Conservation (phyloP, 2,329 filamentous ascomycete species). For the Sporothrix phasma region DNA sequence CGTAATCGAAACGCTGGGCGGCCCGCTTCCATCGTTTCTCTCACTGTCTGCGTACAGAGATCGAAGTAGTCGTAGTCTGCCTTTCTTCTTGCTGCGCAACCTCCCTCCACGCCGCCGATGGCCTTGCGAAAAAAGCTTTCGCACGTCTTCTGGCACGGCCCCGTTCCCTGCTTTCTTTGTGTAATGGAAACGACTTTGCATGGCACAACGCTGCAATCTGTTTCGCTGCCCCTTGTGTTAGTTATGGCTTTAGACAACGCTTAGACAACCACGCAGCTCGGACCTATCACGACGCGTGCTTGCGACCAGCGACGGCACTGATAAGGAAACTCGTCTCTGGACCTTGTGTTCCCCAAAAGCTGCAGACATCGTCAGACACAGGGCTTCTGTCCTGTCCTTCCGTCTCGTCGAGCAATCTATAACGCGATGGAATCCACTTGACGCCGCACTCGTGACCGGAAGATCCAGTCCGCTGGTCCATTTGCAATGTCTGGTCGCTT, state of each 20-base stretch:
- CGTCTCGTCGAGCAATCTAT: conserved; percentile 17
- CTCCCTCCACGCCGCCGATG: conserved; percentile 1
- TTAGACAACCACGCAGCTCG: conserved; percentile 17
- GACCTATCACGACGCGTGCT: conserved; percentile 16
- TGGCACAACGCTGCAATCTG: conserved; percentile 2
- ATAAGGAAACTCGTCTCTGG: neutral
- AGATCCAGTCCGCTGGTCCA: neutral
- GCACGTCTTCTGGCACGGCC: neutral
- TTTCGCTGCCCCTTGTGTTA: conserved; percentile 16
- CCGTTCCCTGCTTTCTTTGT: conserved; percentile 10
- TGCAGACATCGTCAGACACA: neutral
- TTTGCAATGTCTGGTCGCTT: conserved; percentile 1
- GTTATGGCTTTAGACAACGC: conserved; percentile 18
- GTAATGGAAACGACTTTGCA: conserved; percentile 10
- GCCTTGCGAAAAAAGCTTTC: neutral
- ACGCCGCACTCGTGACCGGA: conserved; percentile 9
- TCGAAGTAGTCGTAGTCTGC: too few relatives aligned
- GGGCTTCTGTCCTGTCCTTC: too few relatives aligned
- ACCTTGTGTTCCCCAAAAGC: neutral
- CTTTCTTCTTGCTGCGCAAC: neutral
- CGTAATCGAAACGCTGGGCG: conserved; percentile 9
- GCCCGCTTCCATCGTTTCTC: conserved; percentile 3
- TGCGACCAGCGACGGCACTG: conserved; percentile 7
- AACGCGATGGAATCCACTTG: conserved; percentile 17
- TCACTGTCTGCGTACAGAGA: neutral